These are phyloP conservation scores for Quercus alba DNA, from an alignment of 306 rosid species.

Conservation along the genomic window DNA sequence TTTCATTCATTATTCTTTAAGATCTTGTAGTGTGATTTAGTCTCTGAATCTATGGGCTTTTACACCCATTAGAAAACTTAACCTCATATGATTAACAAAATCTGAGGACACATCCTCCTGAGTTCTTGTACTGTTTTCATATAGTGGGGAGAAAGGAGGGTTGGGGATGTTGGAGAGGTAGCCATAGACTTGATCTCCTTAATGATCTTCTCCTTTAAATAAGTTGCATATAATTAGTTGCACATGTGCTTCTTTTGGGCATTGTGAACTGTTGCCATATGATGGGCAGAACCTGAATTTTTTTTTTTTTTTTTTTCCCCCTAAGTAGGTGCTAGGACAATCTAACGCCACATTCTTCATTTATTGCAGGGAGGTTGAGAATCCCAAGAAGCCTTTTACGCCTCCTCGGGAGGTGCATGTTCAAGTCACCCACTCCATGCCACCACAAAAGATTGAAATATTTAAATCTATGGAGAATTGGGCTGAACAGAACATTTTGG, in stretches of 20 bases:
- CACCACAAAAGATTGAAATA: conserved; percentile 82
- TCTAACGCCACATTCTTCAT: conserved; percentile 8
- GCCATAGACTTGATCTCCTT: too few relatives aligned
- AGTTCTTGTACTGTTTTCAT: too few relatives aligned
- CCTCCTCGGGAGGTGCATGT: conserved; percentile 87
- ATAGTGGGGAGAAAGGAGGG: too few relatives aligned
- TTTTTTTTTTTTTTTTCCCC: neutral
- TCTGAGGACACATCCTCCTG: too few relatives aligned
- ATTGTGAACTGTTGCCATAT: neutral
- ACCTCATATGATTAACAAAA: too few relatives aligned
- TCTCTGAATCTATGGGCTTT: too few relatives aligned
- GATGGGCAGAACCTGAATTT: neutral
- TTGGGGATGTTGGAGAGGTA: too few relatives aligned
- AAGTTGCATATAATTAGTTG: too few relatives aligned
- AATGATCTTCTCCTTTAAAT: too few relatives aligned
- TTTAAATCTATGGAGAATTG: conserved; percentile 81
- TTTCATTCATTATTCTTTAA: neutral
- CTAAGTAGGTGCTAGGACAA: neutral
- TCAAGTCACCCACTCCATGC: conserved; percentile 87
- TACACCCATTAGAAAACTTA: too few relatives aligned
- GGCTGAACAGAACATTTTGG: conserved; percentile 75
- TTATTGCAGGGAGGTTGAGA: conserved; percentile 63
- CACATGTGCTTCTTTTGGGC: neutral
- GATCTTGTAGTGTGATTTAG: too few relatives aligned
- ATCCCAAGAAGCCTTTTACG: conserved; percentile 60